Evolutionary conservation across 148 eudicot species (phyloP), one percentile per base, ranked within the genome.

Genomic region (Rhododendron griersonianum): DNA sequence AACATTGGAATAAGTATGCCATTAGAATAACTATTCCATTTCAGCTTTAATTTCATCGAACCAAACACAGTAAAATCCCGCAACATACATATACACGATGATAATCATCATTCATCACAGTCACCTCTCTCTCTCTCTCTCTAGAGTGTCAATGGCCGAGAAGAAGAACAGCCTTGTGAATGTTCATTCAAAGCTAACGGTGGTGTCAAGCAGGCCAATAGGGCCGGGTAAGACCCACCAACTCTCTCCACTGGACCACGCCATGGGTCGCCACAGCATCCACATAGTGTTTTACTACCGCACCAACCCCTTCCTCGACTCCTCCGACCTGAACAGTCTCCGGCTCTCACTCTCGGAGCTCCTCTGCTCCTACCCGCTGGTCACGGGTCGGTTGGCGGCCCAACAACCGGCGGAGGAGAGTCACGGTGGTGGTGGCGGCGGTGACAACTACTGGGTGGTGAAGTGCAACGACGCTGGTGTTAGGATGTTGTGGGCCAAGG

Each of bases 401-500:
- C 65, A 1, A 25, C 35, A 11, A 8, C 11, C 0, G 15, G 74
- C 1, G 30, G 28, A 63, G 71, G 71, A n/a, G 4, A 21, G 65
- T 19, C 65, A 59, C 21, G 18, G 21, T 57, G 69, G 25, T 21
- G 65, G 65, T 21, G 28, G 28, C 0, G 93, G 87, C 0, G 82
- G 28, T 8, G 88, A 87, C 3, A 92, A 92, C 8, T 81, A 86
- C 21, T 94, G 95, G 95, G n/a, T n/a, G 33, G 85, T 94, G 3
- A 90, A 81, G 91, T 90, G 89, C 86, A 93, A 89, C 16, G 96
- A 93, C 45, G 92, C 95, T 61, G 96, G 96, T 1, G 89, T 94
- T 4, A 76, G 96, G 81, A 84, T 85, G 88, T 39, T 87, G 15
- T 78, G 88, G 82, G 96, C 95, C 4, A 91, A 18, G 18, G 96